Base-by-base conservation (phyloP, 495 filamentous ascomycete species). In the Darksidea phi region DNA sequence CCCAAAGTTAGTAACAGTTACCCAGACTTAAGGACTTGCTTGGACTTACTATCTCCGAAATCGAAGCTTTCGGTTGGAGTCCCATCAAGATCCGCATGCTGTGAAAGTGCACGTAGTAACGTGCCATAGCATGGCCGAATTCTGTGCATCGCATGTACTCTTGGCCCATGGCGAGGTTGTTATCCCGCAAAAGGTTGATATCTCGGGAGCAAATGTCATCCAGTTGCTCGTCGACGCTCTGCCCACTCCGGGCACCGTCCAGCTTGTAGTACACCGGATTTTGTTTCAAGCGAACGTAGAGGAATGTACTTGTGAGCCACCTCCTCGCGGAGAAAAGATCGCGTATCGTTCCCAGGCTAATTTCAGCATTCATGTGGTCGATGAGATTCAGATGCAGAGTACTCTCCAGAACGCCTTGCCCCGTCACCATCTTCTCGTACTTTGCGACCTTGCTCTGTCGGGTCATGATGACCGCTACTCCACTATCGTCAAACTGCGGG, bases 311-410 rank as follows among this genome's bases (percentile, higher is more conserved):
- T 17, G 77, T 76, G 24, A 98, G 84, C 94, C 94, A 98, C 61
- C 73, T 79, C 63, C 87, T 88, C 23, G 94, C 94, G 0, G 88
- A 85, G 4, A 83, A 67, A 0, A 89, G 72, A 57, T 87, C 78
- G 2, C 76, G 82, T 57, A 98, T 86, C 1, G 90, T 95, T 1
- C 88, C 87, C 5, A 97, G 78, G 23, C 88, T 88, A 42, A 97
- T 90, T 68, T 98, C 94, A 0, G 93, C 93, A 72, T 98, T 97
- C 62, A 97, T 72, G 71, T 97, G 93, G 55, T 96, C 92, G 37
- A 96, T 88, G 1, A 97, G 76, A 64, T 95, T 91, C 36, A 85
- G 78, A 74, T 97, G 93, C 15, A 97, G 79, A 26, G 83, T 84
- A 72, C 94, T 98, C 70, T 98, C 94, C 1, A 98, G 75, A 15